Evolutionary conservation across 163 green algal species (phyloP).

Genomic region (Chlorella variabilis): DNA sequence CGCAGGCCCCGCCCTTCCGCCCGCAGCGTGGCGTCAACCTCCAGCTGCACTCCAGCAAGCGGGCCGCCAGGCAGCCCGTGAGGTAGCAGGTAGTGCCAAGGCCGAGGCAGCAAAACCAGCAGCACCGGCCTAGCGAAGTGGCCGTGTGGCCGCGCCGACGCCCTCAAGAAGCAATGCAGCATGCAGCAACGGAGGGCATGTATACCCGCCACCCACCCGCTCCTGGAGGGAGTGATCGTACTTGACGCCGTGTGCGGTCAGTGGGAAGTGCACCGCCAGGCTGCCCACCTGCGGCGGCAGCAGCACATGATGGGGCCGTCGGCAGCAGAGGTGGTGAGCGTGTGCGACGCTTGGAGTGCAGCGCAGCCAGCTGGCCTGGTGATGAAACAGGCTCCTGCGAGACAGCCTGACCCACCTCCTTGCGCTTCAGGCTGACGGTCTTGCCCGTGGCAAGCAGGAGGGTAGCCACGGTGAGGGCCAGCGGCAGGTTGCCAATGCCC

Average conservation of each 20-base stretch:
- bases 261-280: constrained; percentile 26
- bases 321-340: not conserved
- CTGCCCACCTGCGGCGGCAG: not conserved
- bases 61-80: too few relatives aligned
- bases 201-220: constrained; percentile 14
- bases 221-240: not conserved
- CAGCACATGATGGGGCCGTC: too few relatives aligned
- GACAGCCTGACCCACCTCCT: constrained; percentile 3
- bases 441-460: constrained; percentile 35
- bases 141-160: too few relatives aligned
- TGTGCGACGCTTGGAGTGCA: too few relatives aligned
- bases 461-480: not conserved
- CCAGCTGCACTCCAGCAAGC: constrained; percentile 4
- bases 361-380: too few relatives aligned
- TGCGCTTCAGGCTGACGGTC: not conserved
- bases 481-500: not conserved
- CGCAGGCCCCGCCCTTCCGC: not conserved
- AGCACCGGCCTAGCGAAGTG: too few relatives aligned
- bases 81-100: too few relatives aligned
- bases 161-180: not conserved
- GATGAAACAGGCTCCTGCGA: too few relatives aligned
- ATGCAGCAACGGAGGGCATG: too few relatives aligned
- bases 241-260: not conserved
- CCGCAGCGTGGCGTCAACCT: constrained; percentile 24
- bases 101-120: not conserved